A percentile compares a stretch with the other conserved stretches of the same genome.
phyloP scores from a whole-genome alignment of 768 basidiomycete species.

The Rhodotorula paludigena region DNA sequence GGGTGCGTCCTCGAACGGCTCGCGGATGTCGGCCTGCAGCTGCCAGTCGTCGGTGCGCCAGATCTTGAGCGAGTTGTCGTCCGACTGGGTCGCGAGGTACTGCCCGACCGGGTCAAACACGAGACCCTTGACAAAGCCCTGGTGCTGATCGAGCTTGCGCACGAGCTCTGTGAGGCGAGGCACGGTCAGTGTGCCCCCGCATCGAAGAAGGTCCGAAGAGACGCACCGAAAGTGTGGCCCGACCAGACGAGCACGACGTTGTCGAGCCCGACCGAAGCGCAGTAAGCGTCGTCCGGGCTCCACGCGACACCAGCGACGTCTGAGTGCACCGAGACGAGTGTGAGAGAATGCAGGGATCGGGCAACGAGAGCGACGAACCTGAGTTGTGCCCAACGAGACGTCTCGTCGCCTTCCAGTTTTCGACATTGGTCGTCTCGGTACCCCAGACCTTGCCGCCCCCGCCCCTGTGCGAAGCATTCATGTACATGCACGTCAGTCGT shows the following conservation, averaged over 20 bases:
- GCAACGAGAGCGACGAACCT: slow-evolving; percentile 57
- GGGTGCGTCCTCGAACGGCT: slow-evolving; percentile 89
- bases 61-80: slow-evolving; percentile 92
- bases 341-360: neutral
- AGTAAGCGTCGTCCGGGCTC: slow-evolving; percentile 84
- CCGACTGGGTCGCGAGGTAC: slow-evolving; percentile 94
- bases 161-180: slow-evolving; percentile 60
- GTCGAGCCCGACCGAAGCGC: slow-evolving; percentile 90
- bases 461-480: slow-evolving; percentile 36
- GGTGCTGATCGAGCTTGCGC: slow-evolving; percentile 76
- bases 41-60: slow-evolving; percentile 94
- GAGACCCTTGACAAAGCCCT: slow-evolving; percentile 96
- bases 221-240: slow-evolving; percentile 76
- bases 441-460: slow-evolving; percentile 59
- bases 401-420: slow-evolving; percentile 93
- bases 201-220: neutral
- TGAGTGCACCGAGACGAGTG: slow-evolving; percentile 46
- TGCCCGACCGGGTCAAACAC: slow-evolving; percentile 99
- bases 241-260: slow-evolving; percentile 90
- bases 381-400: slow-evolving; percentile 90
- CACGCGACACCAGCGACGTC: slow-evolving; percentile 95
- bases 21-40: slow-evolving; percentile 72
- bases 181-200: neutral
- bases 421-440: slow-evolving; percentile 80
- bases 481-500: neutral